These are phyloP conservation scores for Ophiostoma tasmaniense DNA, from an alignment of 2,329 filamentous ascomycete species.

Conservation along the genomic window DNA sequence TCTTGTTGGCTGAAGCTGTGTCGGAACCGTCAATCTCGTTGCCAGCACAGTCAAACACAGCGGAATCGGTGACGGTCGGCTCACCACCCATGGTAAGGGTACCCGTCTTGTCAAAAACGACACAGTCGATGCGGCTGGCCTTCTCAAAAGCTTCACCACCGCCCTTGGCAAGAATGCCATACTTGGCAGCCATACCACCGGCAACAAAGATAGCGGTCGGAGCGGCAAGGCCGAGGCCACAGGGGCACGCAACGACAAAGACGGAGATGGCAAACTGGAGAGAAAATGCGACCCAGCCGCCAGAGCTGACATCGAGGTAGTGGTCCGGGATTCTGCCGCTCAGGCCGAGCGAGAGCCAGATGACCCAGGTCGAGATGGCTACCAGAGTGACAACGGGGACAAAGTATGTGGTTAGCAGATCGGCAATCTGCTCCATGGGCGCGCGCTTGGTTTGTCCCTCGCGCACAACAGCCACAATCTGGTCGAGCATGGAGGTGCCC, in stretches of 20 bases:
- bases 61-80: conserved; percentile 55
- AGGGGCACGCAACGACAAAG: conserved; percentile 80
- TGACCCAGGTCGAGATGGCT: conserved; percentile 61
- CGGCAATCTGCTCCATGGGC: conserved; percentile 66
- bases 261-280: conserved; percentile 78
- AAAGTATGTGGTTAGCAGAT: conserved; percentile 66
- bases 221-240: conserved; percentile 74
- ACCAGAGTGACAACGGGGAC: conserved; percentile 63
- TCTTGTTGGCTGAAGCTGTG: neutral
- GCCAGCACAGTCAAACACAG: conserved; percentile 31
- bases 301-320: conserved; percentile 46
- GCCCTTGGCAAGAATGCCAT: conserved; percentile 75
- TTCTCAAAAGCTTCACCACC: conserved; percentile 82
- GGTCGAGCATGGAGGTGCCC: conserved; percentile 68
- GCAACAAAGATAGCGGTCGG: conserved; percentile 81
- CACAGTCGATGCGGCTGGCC: conserved; percentile 65
- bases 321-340: conserved; percentile 47
- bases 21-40: conserved; percentile 11
- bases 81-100: conserved; percentile 68
- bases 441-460: conserved; percentile 70
- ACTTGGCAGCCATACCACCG: conserved; percentile 66
- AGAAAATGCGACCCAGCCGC: conserved; percentile 65
- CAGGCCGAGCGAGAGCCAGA: conserved; percentile 60
- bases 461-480: conserved; percentile 67
- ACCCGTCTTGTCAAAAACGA: conserved; percentile 85